Evolutionary conservation across 1,284 basidiomycete species (phyloP).

Genomic region (Vanrija sp.): DNA sequence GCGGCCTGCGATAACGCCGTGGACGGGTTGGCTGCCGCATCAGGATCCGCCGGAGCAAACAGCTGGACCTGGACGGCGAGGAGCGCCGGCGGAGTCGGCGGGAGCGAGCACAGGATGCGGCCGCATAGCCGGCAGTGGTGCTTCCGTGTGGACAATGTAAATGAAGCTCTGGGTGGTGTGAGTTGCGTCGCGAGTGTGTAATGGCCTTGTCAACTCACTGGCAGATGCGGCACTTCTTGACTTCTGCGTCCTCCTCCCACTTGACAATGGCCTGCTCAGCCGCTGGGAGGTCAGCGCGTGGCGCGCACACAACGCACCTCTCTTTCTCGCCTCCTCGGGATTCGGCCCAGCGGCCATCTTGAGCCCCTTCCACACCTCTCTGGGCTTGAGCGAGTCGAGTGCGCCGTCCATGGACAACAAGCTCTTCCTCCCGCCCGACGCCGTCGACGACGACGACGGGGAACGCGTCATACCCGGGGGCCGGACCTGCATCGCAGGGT

Average conservation of each 20-base stretch:
- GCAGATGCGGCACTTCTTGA: conserved; percentile 80
- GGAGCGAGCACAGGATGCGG: conserved; percentile 84
- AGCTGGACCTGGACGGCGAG: conserved; percentile 51
- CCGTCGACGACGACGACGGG: conserved; percentile 5
- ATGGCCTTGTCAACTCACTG: conserved; percentile 54
- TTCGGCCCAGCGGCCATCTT: conserved; percentile 61
- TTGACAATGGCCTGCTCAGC: conserved; percentile 90
- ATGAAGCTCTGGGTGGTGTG: conserved; percentile 58
- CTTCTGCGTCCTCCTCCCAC: conserved; percentile 81
- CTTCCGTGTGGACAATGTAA: conserved; percentile 86
- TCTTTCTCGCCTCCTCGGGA: conserved; percentile 50
- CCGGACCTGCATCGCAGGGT: conserved; percentile 42
- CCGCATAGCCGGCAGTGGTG: conserved; percentile 97
- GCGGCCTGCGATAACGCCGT: conserved; percentile 9
- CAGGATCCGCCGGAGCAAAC: conserved; percentile 35
- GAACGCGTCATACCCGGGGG: conserved; percentile 7
- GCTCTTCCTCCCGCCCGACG: not conserved
- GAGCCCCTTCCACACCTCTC: conserved; percentile 47
- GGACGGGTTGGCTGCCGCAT: conserved; percentile 9
- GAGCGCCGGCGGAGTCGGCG: conserved; percentile 57
- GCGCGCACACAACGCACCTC: conserved; percentile 21
- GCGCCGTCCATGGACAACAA: conserved; percentile 4
- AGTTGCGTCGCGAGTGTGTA: not conserved
- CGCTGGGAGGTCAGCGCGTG: conserved; percentile 49
- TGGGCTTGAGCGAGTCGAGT: conserved; percentile 43